These are phyloP conservation scores for Corynespora cassiicola DNA, from an alignment of 2,329 filamentous ascomycete genomes.

Conservation along the genomic window DNA sequence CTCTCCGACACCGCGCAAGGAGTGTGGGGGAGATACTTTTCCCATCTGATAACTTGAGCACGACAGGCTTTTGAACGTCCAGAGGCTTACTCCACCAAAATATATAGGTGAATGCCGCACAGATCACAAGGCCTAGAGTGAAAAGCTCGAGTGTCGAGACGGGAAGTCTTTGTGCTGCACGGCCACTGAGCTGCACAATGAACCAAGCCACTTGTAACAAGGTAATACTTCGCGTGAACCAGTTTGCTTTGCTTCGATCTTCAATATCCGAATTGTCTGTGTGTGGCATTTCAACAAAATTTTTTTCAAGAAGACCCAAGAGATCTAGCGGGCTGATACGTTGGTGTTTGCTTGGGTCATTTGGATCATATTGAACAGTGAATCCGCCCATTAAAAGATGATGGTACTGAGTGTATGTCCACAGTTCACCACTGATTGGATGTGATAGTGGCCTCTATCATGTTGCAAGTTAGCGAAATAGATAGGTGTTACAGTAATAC, in stretches of 20 bases:
- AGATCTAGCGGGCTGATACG: too few species aligned
- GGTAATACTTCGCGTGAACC: slow-evolving; percentile 13
- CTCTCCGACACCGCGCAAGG: too few species aligned
- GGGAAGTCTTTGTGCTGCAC: slow-evolving; percentile 11
- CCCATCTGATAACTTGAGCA: too few species aligned
- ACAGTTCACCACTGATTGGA: too few species aligned
- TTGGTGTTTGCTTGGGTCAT: too few species aligned
- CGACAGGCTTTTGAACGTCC: slow-evolving; percentile 14
- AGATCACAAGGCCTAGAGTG: slow-evolving; percentile 20
- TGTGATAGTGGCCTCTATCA: too few species aligned
- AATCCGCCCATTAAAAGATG: slow-evolving; percentile 23
- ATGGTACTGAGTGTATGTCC: too few species aligned
- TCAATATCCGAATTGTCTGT: slow-evolving; percentile 11
- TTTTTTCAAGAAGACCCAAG: neutral
- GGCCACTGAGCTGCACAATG: slow-evolving; percentile 14
- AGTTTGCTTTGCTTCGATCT: slow-evolving; percentile 19
- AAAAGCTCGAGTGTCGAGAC: slow-evolving; percentile 24
- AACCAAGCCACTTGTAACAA: slow-evolving; percentile 18
- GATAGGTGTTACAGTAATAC: too few species aligned
- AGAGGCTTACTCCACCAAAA: slow-evolving; percentile 22
- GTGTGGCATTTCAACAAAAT: neutral
- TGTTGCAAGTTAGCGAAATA: too few species aligned
- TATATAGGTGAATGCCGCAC: slow-evolving; percentile 13
- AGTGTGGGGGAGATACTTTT: too few species aligned
- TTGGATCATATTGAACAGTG: too few species aligned